These are phyloP conservation scores for Entamoeba histolytica DNA, from an alignment of 208 protist genomes.

Conservation along the genomic window DNA sequence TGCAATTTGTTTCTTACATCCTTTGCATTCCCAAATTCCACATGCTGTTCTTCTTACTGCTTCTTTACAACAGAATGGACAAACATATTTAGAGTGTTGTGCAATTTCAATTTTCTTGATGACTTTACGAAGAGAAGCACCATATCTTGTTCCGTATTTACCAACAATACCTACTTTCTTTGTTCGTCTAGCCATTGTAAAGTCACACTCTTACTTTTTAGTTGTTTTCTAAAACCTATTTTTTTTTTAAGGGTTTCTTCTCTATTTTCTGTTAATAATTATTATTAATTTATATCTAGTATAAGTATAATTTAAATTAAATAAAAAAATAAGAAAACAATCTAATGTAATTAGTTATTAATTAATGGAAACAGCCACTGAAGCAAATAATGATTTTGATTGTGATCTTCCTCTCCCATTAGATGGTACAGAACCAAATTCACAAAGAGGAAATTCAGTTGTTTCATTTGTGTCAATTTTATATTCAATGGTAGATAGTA, in stretches of 20 bases:
- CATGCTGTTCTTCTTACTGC: slow-evolving; percentile 74
- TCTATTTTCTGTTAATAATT: too few relatives aligned
- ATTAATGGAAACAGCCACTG: too few relatives aligned
- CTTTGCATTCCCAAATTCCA: slow-evolving; percentile 91
- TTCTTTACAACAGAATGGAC: slow-evolving; percentile 87
- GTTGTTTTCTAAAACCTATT: too few relatives aligned
- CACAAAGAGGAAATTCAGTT: neutral
- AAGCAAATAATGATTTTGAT: too few relatives aligned
- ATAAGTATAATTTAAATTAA: too few relatives aligned
- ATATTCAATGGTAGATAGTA: neutral
- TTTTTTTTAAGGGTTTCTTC: too few relatives aligned
- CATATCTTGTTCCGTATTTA: slow-evolving; percentile 94
- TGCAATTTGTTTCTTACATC: slow-evolving; percentile 75
- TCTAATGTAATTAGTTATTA: too few relatives aligned
- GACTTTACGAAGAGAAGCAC: slow-evolving; percentile 87
- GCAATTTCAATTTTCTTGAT: slow-evolving; percentile 93
- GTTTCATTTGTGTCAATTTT: neutral
- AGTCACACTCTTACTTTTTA: neutral
- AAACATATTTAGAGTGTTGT: slow-evolving; percentile 88
- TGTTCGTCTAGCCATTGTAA: slow-evolving; percentile 61
- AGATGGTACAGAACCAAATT: too few relatives aligned
- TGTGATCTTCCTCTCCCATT: too few relatives aligned
- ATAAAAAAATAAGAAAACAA: too few relatives aligned
- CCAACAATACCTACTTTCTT: slow-evolving; percentile 95
- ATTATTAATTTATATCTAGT: too few relatives aligned